Percentiles rank a stretch among this genome's conserved stretches.
Evolutionary conservation across 345 rosid genomes (phyloP).

Genomic region (Zanthoxylum bungeanum): DNA sequence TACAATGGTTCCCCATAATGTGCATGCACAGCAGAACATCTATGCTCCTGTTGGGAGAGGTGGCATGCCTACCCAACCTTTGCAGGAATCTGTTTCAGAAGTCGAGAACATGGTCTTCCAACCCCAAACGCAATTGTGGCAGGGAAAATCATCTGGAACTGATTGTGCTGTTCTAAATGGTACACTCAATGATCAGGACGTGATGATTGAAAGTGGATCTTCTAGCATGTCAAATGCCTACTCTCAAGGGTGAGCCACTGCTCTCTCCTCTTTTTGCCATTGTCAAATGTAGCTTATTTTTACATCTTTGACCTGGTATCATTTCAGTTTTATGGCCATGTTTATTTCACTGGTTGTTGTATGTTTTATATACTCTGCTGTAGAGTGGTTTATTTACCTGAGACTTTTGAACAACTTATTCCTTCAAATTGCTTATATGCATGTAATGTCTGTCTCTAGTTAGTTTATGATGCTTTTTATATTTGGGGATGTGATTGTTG

Average conservation of each 20-base stretch:
- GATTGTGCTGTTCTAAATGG: constrained; percentile 30
- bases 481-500: background rate
- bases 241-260: constrained; percentile 60
- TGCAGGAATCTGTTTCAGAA: constrained; percentile 39
- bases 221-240: constrained; percentile 43
- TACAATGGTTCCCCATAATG: constrained; percentile 27
- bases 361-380: background rate
- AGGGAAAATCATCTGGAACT: constrained; percentile 26
- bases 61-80: constrained; percentile 29
- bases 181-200: constrained; percentile 29
- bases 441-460: background rate
- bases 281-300: background rate
- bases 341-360: background rate
- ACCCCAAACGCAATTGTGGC: constrained; percentile 45
- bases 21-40: constrained; percentile 31
- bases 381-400: background rate
- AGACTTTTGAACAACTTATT: background rate
- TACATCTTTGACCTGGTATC: background rate
- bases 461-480: background rate
- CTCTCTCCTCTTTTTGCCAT: background rate
- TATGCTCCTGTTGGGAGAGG: constrained; percentile 37
- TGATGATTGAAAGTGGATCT: constrained; percentile 28
- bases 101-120: constrained; percentile 45
- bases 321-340: background rate
- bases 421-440: background rate